Evolutionary conservation across 1,284 basidiomycete genomes (phyloP).

Genomic region (Ceratobasidium sp.): DNA sequence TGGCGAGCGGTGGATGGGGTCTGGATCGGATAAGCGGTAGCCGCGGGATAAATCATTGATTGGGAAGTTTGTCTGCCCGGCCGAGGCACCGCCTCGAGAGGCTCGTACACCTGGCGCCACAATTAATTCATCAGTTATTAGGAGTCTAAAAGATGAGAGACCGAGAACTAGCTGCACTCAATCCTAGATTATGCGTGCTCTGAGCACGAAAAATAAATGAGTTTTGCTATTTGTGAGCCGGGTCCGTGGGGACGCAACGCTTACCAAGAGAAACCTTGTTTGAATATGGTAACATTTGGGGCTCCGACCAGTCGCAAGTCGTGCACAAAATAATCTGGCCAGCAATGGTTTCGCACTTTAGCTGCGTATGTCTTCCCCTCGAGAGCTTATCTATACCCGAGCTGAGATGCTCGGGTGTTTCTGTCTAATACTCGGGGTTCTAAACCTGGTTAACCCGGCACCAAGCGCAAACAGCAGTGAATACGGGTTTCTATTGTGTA

Average conservation of each 20-base stretch:
- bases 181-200: neutral
- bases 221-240: neutral
- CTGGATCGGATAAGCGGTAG: neutral
- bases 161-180: neutral
- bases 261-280: neutral
- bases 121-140: too few species aligned
- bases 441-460: too few species aligned
- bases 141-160: too few species aligned
- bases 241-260: neutral
- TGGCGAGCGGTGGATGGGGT: slow-evolving; percentile 6
- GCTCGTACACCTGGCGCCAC: slow-evolving; percentile 28
- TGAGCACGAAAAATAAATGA: neutral
- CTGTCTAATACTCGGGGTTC: too few species aligned
- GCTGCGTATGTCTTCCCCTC: too few species aligned
- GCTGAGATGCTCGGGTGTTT: too few species aligned
- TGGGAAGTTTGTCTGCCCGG: neutral
- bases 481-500: too few species aligned
- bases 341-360: neutral
- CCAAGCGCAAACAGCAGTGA: too few species aligned
- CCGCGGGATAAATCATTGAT: neutral
- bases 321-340: neutral
- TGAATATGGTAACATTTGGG: neutral
- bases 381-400: too few species aligned
- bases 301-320: neutral
- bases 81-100: neutral